These are phyloP conservation scores for Lasiosphaeriaceae sp. DNA, from an alignment of 495 filamentous ascomycete species.

Conservation along the genomic window DNA sequence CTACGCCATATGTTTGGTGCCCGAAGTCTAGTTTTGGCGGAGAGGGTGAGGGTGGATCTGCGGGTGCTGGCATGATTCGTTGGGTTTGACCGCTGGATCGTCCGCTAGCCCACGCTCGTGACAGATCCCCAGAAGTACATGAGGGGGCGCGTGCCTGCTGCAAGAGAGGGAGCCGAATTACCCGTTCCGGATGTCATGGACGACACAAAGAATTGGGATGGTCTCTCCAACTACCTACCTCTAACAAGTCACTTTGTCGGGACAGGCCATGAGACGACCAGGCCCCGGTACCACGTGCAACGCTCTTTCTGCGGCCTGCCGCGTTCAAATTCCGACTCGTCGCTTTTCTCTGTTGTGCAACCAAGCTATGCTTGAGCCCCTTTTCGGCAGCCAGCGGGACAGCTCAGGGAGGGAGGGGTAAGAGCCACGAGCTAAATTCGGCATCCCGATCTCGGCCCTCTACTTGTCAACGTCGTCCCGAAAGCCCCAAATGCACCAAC, in stretches of 20 bases:
- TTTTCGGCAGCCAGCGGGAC: constrained; percentile 14
- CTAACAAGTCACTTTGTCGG: no score
- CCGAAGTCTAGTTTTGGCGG: constrained; percentile 13
- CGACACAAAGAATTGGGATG: not conserved
- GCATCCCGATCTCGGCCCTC: constrained; percentile 32
- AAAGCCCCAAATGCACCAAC: not conserved
- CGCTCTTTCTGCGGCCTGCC: constrained; percentile 21
- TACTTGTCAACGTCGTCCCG: not conserved
- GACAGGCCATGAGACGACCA: not conserved
- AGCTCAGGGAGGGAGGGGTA: constrained; percentile 19
- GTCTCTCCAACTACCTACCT: not conserved
- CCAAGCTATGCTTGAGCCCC: constrained; percentile 7
- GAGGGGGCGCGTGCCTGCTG: not conserved
- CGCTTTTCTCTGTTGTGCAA: constrained; percentile 23
- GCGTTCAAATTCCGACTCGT: constrained; percentile 15
- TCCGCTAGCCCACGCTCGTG: constrained; percentile 19
- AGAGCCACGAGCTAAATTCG: constrained; percentile 13
- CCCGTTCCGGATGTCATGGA: not conserved
- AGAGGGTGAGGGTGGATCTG: constrained; percentile 19
- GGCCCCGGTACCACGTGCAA: constrained; percentile 28
- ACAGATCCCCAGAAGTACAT: constrained; percentile 1
- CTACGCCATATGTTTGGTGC: not conserved
- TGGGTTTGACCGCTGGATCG: constrained; percentile 9
- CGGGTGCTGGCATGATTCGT: constrained; percentile 30
- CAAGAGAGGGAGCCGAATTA: not conserved